Conservation (phyloP, 2,329 filamentous ascomycete species). For the Colletotrichum sp. region DNA sequence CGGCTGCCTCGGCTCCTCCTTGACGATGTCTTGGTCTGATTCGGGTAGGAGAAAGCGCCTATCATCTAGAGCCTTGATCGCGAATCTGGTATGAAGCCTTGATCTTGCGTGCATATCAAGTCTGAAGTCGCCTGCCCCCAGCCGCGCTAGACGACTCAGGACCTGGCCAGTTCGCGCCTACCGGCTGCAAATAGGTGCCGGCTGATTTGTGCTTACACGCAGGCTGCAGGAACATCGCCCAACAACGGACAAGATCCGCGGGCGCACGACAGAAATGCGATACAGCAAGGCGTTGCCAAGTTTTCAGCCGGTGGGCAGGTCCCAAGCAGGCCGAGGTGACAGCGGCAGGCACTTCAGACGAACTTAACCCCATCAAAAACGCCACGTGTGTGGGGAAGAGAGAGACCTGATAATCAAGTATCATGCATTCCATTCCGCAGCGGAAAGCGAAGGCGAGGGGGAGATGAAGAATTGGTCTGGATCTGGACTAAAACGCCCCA, state of each 20-base stretch:
- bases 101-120: background rate
- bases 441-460: background rate
- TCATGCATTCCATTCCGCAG: background rate
- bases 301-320: background rate
- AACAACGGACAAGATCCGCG: background rate
- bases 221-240: background rate
- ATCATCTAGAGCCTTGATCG: background rate
- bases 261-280: background rate
- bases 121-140: background rate
- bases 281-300: background rate
- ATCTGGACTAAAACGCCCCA: background rate
- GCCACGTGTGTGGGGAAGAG: background rate
- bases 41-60: background rate
- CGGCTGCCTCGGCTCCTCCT: background rate
- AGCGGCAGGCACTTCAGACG: background rate
- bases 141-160: background rate
- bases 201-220: background rate
- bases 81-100: background rate
- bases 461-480: background rate
- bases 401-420: background rate
- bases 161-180: background rate
- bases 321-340: background rate
- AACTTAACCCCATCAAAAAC: background rate
- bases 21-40: background rate
- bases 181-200: background rate